These are phyloP conservation scores for Neodidymelliopsis sp. DNA, from an alignment of 2,329 filamentous ascomycete species.

Conservation along the genomic window DNA sequence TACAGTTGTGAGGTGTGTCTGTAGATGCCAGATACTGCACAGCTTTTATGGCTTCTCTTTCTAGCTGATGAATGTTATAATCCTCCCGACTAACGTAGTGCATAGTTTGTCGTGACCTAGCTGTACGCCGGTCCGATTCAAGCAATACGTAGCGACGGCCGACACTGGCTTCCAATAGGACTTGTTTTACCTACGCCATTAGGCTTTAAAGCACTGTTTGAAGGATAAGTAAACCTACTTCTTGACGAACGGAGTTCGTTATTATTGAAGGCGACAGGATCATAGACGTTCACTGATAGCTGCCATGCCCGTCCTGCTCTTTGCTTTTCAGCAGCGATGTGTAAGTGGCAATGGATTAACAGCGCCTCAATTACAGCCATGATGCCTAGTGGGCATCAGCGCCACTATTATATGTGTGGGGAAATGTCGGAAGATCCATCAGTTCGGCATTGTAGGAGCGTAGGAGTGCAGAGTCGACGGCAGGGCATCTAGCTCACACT, in stretches of 20 bases:
- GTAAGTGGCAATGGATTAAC: neutral
- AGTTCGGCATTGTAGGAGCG: neutral
- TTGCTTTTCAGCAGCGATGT: slow-evolving; percentile 6
- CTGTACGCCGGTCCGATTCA: neutral
- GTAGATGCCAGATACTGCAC: neutral
- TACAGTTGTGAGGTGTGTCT: neutral
- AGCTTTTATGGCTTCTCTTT: slow-evolving; percentile 6
- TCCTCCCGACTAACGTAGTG: neutral
- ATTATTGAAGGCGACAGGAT: neutral
- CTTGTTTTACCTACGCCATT: neutral
- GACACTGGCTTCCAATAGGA: slow-evolving; percentile 5
- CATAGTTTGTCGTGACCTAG: slow-evolving; percentile 2
- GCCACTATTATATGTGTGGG: neutral
- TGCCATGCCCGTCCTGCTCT: neutral
- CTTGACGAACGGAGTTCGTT: neutral
- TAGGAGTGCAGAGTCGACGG: neutral
- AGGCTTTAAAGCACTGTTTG: neutral
- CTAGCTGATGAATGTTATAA: neutral
- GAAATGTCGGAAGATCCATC: neutral
- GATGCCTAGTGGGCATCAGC: neutral
- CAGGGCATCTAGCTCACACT: neutral
- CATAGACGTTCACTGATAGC: neutral
- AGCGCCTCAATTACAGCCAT: slow-evolving; percentile 2
- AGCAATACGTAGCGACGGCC: slow-evolving; percentile 3
- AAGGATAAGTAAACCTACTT: slow-evolving; percentile 2